Base-by-base conservation (phyloP, 2,329 filamentous ascomycete species). In the Curvularia sp. region DNA sequence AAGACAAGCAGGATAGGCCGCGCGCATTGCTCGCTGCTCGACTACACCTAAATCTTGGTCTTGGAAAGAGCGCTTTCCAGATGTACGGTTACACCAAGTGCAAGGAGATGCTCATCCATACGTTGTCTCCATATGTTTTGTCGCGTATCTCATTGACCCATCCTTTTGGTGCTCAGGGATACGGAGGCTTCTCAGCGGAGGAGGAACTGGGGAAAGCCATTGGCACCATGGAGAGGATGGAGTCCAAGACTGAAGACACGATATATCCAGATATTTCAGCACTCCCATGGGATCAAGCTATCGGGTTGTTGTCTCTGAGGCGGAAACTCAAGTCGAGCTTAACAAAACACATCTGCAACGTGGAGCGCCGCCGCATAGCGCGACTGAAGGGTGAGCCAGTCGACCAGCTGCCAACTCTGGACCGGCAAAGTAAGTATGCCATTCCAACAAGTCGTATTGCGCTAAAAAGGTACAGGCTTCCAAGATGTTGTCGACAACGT, bases 71-170 rank as follows among this genome's bases (percentile, higher is more conserved):
- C 33, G 73, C 73, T 15, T 74, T 75, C 47, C 61, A 69, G 10
- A 60, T 73, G 18, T 76, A 70, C 52, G 55, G 52, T 15, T 54
- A 69, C 35, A 65, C 64, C 2, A 69, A 67, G 38, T 66, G 71
- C 31, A 77, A 77, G 53, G 73, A 76, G 46, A 75, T 77, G 66
- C 63, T 77, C 3, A 49, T 73, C 10, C 72, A 76, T 42, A 76
- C 69, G 3, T 26, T 74, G 13, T 73, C 74, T 8, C 70, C 72
- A 33, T 63, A 66, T 20, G 57, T 75, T 1, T 61, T 77, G 12
- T 67, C 69, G 9, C 68, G 70, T 2, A 75, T 76, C 26, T 75
- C 75, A 15, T 53, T 70, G 18, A 70, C 66, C 6, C 73, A 76
- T 57, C 75, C 73, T 8, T 76, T 75, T 50, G 73, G 73, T 42